phyloP scores from a whole-genome alignment of 345 rosid genomes.

The Lumnitzera racemosa region DNA sequence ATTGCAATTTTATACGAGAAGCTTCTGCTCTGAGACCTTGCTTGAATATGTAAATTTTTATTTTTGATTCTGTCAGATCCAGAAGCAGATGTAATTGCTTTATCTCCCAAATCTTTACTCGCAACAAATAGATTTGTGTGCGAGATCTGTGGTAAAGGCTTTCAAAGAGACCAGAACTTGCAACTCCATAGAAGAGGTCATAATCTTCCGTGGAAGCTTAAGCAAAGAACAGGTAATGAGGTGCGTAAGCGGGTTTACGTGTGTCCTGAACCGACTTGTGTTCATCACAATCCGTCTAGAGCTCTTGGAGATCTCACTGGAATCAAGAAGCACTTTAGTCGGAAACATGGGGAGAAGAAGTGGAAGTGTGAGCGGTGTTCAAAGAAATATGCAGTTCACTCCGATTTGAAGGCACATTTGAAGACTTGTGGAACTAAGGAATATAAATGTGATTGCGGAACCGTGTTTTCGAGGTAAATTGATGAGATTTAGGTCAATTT shows the following conservation, averaged over 20 bases:
- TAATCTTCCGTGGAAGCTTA: slow-evolving; percentile 75
- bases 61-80: slow-evolving; percentile 40
- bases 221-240: slow-evolving; percentile 36
- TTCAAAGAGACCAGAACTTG: slow-evolving; percentile 73
- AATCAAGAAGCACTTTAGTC: slow-evolving; percentile 66
- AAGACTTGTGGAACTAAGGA: slow-evolving; percentile 71
- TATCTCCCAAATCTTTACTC: slow-evolving; percentile 51
- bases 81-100: slow-evolving; percentile 61
- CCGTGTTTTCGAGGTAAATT: slow-evolving; percentile 57
- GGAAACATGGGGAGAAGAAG: slow-evolving; percentile 79
- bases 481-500: background rate
- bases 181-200: slow-evolving; percentile 81
- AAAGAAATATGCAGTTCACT: slow-evolving; percentile 72
- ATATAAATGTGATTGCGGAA: slow-evolving; percentile 75
- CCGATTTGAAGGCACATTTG: slow-evolving; percentile 86
- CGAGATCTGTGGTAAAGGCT: slow-evolving; percentile 79
- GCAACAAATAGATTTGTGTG: slow-evolving; percentile 69
- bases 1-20: background rate
- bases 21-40: background rate
- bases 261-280: slow-evolving; percentile 65
- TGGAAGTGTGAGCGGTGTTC: slow-evolving; percentile 81
- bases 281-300: slow-evolving; percentile 57
- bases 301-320: slow-evolving; percentile 89
- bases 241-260: slow-evolving; percentile 67
- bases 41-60: background rate